These are phyloP conservation scores for Hortiboletus flavorubellus DNA, from an alignment of 768 basidiomycete species.

Conservation along the genomic window DNA sequence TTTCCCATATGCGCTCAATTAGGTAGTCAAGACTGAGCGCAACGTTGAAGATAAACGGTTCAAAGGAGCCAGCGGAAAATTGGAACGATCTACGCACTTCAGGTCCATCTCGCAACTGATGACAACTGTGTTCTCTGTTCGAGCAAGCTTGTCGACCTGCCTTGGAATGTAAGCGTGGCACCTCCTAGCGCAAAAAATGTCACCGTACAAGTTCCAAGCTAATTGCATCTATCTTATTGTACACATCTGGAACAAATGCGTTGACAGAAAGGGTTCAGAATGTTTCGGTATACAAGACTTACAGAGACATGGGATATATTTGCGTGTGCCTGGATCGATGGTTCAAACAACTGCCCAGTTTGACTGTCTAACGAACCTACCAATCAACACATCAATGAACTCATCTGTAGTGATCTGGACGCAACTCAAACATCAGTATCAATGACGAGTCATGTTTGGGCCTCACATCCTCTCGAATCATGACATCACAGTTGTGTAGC, in stretches of 20 bases:
- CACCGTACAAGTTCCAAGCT: conserved; percentile 59
- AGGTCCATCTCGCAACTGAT: conserved; percentile 95
- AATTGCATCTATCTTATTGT: conserved; percentile 95
- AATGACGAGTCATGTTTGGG: conserved; percentile 1
- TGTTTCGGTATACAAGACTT: conserved; percentile 24
- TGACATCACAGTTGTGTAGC: conserved; percentile 92
- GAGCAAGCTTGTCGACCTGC: conserved; percentile 72
- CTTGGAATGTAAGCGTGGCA: neutral
- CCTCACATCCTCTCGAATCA: conserved; percentile 94
- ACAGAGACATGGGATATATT: conserved; percentile 95
- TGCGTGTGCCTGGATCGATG: conserved; percentile 67
- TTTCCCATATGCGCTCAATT: conserved; percentile 75
- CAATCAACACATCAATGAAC: conserved; percentile 98
- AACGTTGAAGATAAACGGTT: conserved; percentile 3
- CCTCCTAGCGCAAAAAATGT: neutral
- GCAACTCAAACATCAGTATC: neutral
- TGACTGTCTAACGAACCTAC: conserved; percentile 34
- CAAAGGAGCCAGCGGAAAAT: neutral
- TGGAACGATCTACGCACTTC: conserved; percentile 50
- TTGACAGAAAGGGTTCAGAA: neutral
- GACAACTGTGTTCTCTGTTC: conserved; percentile 81
- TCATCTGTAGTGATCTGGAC: conserved; percentile 88
- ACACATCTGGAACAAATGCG: conserved; percentile 61
- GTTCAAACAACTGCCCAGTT: neutral
- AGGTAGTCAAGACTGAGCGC: conserved; percentile 60